Base-by-base conservation (phyloP, 371 early-diverging fungal species). In the Mortierella sp. region DNA sequence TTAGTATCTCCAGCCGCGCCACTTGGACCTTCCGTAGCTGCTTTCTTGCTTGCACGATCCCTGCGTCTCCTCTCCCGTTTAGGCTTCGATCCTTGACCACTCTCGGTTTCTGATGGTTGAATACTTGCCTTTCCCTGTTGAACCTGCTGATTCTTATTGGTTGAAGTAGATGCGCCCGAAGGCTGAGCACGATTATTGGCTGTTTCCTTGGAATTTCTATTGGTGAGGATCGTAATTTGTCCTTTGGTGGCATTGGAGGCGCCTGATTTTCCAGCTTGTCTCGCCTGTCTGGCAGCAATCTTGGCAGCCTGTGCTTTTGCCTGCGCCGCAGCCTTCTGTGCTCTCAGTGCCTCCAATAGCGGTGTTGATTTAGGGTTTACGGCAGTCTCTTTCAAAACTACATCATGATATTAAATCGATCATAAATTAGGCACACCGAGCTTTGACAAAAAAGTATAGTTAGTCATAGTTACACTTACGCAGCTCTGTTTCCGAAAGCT, bases 331-430 rank as follows among this genome's bases (percentile, higher is more conserved):
- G 92, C 92, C 82, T 93, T 94, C 70, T 92, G 89, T 7, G 93
- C 91, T 31, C 95, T 89, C n/a, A 95, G 69, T 68, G 89, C 89
- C 40, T 95, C 95, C 35, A 95, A 72, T 3, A 95, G 76, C 12
- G 95, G 94, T 0, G 95, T 95, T 6, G 92, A 76, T 23, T 68
- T 84, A 65, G 63, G 85, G 66, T 74, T 82, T 28, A 49, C 51
- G 13, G 45, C 42, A 28, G 68, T 70, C 60, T 79, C 76, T 37
- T 76, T 72, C 37, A 81, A 51, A 17, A 74, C 74, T 82, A 70
- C 47, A n/a, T 17, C n/a, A 3, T 17, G 22, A 17, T 47, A 29
- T 19, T 31, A 32, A 34, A 61, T 31, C 28, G 12, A 45, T 29
- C 35, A 55, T 43, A 26, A 37, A 55, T 59, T 0, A 43, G 28